Evolutionary conservation across 148 eudicot genomes (phyloP).

Genomic region (Rhododendron ovatum): DNA sequence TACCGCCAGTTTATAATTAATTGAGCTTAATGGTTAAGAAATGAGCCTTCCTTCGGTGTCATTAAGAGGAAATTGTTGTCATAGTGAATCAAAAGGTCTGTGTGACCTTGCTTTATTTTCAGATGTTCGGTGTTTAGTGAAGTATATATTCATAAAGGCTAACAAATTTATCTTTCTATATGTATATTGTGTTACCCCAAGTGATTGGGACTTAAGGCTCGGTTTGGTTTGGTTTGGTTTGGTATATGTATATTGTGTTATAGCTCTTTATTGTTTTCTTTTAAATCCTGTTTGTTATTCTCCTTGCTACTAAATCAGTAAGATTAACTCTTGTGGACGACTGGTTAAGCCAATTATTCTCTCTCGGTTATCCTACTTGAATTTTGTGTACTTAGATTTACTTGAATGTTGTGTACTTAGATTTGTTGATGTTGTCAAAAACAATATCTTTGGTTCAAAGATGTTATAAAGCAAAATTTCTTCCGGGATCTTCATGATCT

Average conservation of each 20-base stretch:
- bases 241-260: not conserved
- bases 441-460: not conserved
- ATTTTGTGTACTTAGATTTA: not conserved
- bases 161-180: not conserved
- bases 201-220: no score
- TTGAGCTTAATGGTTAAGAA: not conserved
- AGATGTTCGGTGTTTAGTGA: not conserved
- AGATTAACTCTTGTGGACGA: not conserved
- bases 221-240: no score
- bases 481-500: not conserved
- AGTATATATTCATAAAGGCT: not conserved
- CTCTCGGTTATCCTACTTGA: not conserved
- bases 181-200: not conserved
- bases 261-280: not conserved
- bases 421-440: not conserved
- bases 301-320: not conserved
- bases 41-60: not conserved
- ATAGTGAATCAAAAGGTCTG: not conserved
- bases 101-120: not conserved
- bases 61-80: not conserved
- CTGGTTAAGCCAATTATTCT: not conserved
- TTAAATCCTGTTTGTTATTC: not conserved
- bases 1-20: not conserved
- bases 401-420: not conserved
- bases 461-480: not conserved